Conservation (phyloP, 2,329 filamentous ascomycete genomes). For the Pyricularia grisea region DNA sequence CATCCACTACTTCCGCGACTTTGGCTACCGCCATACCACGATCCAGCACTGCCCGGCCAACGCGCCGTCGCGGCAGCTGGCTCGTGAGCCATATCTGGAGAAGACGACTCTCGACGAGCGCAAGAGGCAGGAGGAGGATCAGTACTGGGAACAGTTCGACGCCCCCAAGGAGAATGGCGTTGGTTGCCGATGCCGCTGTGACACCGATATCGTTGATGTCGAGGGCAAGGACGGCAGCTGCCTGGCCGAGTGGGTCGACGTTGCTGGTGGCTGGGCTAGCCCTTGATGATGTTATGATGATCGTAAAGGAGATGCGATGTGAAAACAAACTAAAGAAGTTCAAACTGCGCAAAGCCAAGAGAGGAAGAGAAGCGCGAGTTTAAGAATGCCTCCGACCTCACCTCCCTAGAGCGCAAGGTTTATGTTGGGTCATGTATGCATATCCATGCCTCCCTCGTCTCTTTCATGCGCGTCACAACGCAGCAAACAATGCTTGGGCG, state of each 20-base stretch:
- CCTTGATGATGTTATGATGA: slow-evolving; percentile 18
- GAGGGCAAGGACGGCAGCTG: slow-evolving; percentile 97
- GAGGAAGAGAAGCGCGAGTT: background rate
- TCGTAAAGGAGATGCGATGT: background rate
- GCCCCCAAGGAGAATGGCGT: slow-evolving; percentile 89
- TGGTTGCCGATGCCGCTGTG: slow-evolving; percentile 90
- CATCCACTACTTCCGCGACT: slow-evolving; percentile 98
- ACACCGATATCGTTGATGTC: slow-evolving; percentile 94
- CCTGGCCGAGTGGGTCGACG: slow-evolving; percentile 91
- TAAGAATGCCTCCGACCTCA: background rate
- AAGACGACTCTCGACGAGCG: slow-evolving; percentile 72
- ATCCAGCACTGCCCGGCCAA: slow-evolving; percentile 98
- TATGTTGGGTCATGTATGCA: background rate
- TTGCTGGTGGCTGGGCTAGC: slow-evolving; percentile 82
- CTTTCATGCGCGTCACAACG: background rate
- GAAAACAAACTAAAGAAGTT: background rate
- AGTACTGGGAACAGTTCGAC: slow-evolving; percentile 90
- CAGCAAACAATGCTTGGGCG: background rate
- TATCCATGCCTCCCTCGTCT: background rate
- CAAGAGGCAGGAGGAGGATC: slow-evolving; percentile 81
- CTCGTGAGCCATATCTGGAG: slow-evolving; percentile 72
- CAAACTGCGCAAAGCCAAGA: background rate
- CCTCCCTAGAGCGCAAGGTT: background rate
- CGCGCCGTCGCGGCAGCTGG: slow-evolving; percentile 77
- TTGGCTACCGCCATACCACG: slow-evolving; percentile 95